phyloP scores from a whole-genome alignment of 208 protist genomes.

The Trypanosoma grayi region DNA sequence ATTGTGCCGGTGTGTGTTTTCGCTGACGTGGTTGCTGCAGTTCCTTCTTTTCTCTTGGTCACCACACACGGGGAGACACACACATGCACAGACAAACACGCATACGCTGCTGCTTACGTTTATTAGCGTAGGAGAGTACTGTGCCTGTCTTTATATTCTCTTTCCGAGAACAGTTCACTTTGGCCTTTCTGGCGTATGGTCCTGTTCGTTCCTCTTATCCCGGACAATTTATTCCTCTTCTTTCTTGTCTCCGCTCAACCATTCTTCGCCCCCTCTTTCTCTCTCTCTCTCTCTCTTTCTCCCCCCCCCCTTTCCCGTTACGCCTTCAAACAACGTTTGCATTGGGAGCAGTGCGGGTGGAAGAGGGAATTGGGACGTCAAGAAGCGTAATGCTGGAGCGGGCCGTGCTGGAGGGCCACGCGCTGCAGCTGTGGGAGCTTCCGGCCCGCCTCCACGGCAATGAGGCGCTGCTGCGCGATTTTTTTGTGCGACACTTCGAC shows the following conservation, averaged over 20 bases:
- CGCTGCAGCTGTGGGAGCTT: slow-evolving; percentile 42
- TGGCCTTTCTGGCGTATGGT: no score
- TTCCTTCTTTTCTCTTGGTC: no score
- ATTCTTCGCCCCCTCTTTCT: neutral
- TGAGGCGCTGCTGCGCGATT: slow-evolving; percentile 12
- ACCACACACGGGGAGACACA: no score
- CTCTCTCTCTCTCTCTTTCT: slow-evolving; percentile 4
- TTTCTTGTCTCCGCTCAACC: neutral
- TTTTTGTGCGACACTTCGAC: slow-evolving; percentile 28
- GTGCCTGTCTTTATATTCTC: no score
- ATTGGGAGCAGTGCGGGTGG: neutral
- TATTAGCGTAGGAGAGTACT: no score
- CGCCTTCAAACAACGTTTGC: no score
- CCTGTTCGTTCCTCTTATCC: no score
- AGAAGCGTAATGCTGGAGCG: slow-evolving; percentile 35
- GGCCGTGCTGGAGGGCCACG: slow-evolving; percentile 43
- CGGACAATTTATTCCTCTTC: neutral
- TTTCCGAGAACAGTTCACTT: no score
- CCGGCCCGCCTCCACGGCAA: slow-evolving; percentile 27
- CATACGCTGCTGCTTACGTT: no score
- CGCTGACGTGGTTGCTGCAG: no score
- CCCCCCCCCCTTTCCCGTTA: neutral
- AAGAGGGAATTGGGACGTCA: neutral
- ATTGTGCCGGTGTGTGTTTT: no score
- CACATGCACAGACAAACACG: no score